phyloP scores from a whole-genome alignment of 495 filamentous ascomycete genomes.

The Aspergillus haitiensis region DNA sequence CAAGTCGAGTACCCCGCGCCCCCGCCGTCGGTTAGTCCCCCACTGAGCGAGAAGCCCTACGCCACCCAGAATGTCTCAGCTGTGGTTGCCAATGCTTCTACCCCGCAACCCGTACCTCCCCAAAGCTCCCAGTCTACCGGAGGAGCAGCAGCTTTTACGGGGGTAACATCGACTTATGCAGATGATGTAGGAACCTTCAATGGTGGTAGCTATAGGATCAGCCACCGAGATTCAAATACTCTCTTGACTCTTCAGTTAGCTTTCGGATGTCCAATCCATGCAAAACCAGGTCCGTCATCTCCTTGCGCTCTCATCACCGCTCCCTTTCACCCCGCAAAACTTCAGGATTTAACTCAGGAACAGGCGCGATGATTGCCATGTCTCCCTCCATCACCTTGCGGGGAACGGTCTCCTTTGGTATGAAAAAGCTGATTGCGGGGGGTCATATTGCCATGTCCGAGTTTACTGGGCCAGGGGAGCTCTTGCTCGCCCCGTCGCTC shows the following conservation, averaged over 20 bases:
- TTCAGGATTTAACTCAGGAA: too few relatives aligned
- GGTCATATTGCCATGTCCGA: constrained; percentile 78
- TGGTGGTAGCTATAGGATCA: constrained; percentile 89
- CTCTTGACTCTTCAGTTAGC: constrained; percentile 87
- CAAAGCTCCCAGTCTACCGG: constrained; percentile 24
- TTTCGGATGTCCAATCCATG: constrained; percentile 78
- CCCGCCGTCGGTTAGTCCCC: constrained; percentile 22
- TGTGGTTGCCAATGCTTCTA: constrained; percentile 7
- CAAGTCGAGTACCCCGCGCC: constrained; percentile 15
- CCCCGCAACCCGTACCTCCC: constrained; percentile 10
- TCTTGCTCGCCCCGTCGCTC: constrained; percentile 75
- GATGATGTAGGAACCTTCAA: constrained; percentile 95
- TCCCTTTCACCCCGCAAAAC: too few relatives aligned
- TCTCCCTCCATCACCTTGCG: constrained; percentile 80
- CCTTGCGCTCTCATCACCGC: too few relatives aligned
- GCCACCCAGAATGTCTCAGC: constrained; percentile 18
- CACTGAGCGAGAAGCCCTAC: constrained; percentile 26
- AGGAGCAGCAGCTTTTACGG: constrained; percentile 21
- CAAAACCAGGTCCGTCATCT: constrained; percentile 85
- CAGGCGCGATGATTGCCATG: constrained; percentile 99
- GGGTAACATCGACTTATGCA: constrained; percentile 24
- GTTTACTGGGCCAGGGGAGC: constrained; percentile 88
- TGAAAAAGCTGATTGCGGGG: constrained; percentile 82
- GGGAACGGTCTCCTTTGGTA: constrained; percentile 74
- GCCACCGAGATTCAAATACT: constrained; percentile 87